These are phyloP conservation scores for Rhizopus stolonifer DNA, from an alignment of 371 early-diverging fungal species.

Conservation along the genomic window DNA sequence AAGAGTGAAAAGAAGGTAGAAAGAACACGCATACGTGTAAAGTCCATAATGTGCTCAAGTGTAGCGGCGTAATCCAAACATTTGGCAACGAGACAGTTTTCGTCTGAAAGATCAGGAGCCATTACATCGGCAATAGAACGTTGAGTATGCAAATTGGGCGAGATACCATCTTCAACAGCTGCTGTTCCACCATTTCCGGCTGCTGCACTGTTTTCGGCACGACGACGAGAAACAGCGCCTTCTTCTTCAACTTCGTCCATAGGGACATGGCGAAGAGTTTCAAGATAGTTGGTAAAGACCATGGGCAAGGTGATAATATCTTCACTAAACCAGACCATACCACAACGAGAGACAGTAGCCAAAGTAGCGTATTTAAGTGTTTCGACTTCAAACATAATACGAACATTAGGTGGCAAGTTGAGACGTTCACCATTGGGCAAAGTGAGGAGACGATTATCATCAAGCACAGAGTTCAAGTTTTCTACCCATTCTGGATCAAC, in stretches of 20 bases:
- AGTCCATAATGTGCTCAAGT: conserved; percentile 96
- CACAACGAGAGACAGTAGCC: conserved; percentile 98
- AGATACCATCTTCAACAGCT: conserved; percentile 53
- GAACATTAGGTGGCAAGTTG: conserved; percentile 91
- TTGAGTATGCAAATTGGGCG: conserved; percentile 73
- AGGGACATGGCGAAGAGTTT: conserved; percentile 70
- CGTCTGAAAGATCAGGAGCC: conserved; percentile 66
- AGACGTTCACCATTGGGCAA: conserved; percentile 99
- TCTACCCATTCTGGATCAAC: conserved; percentile 99
- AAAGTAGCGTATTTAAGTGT: conserved; percentile 94
- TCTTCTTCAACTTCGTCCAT: conserved; percentile 86
- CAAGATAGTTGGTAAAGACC: conserved; percentile 84
- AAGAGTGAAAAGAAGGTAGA: conserved; percentile 89
- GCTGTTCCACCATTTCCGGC: conserved; percentile 16
- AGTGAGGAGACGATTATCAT: conserved; percentile 96
- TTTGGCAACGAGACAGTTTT: conserved; percentile 75
- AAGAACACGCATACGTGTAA: conserved; percentile 84
- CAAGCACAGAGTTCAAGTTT: conserved; percentile 97
- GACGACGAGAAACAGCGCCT: conserved; percentile 30
- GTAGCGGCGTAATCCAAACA: conserved; percentile 69
- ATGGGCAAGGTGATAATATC: conserved; percentile 85
- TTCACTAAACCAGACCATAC: conserved; percentile 99
- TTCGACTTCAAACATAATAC: conserved; percentile 99
- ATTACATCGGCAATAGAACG: conserved; percentile 73
- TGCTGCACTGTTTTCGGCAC: background rate